These are phyloP conservation scores for Rhodotorula graminis DNA, from an alignment of 768 basidiomycete genomes.

Conservation along the genomic window DNA sequence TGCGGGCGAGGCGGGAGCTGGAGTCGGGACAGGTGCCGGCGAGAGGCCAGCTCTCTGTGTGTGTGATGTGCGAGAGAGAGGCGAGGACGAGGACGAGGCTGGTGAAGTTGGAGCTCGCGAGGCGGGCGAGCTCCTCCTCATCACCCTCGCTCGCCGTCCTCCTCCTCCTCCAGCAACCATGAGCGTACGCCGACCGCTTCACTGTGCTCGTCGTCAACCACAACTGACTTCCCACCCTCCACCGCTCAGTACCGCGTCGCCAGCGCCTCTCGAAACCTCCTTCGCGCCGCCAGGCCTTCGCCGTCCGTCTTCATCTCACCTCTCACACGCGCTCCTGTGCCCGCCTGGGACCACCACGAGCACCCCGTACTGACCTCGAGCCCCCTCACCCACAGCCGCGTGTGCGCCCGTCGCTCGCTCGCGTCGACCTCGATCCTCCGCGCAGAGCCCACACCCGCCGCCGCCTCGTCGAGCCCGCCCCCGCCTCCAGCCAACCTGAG, in stretches of 20 bases:
- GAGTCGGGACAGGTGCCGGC: too few species aligned
- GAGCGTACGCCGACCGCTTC: too few species aligned
- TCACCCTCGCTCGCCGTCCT: background rate
- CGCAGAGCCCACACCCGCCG: conserved; percentile 6
- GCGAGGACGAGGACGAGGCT: too few species aligned
- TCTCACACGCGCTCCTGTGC: background rate
- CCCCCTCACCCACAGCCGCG: background rate
- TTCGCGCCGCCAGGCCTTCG: conserved; percentile 8
- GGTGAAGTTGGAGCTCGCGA: too few species aligned
- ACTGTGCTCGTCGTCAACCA: background rate
- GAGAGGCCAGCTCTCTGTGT: too few species aligned
- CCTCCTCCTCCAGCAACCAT: background rate
- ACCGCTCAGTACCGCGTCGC: conserved; percentile 2
- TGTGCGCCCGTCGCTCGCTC: background rate
- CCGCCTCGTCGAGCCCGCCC: background rate
- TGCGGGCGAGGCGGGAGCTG: too few species aligned
- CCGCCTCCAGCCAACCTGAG: conserved; percentile 11
- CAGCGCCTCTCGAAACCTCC: conserved; percentile 1
- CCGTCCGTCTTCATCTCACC: background rate
- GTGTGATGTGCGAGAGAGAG: too few species aligned
- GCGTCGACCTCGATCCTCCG: conserved; percentile 11
- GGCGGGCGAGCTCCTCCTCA: too few species aligned
- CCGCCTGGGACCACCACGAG: background rate
- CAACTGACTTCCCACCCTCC: background rate
- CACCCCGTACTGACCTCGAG: background rate